Evolutionary conservation across 257 asterid genomes (phyloP).

Genomic region (Rauvolfia tetraphylla): DNA sequence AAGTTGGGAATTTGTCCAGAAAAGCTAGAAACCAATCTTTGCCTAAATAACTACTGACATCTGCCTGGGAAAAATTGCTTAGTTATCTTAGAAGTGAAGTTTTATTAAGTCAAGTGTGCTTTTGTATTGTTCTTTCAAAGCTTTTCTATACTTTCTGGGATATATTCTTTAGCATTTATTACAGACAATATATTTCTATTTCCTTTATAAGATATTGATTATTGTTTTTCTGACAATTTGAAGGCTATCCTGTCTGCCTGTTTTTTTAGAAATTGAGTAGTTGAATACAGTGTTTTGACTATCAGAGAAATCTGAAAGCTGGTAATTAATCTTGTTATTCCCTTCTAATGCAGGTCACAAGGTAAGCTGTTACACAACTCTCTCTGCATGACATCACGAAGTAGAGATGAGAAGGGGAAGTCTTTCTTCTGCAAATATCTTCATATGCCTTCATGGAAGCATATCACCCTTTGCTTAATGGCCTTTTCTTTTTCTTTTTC

Average conservation of each 20-base stretch:
- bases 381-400: conserved; percentile 29
- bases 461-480: not conserved
- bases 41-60: not conserved
- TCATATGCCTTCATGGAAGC: not conserved
- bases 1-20: not conserved
- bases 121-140: not conserved
- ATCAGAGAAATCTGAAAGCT: not conserved
- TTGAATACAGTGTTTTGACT: not conserved
- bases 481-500: not conserved
- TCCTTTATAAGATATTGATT: not conserved
- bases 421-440: conserved; percentile 9
- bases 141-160: not conserved
- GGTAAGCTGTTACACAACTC: conserved; percentile 49
- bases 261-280: not conserved
- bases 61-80: not conserved
- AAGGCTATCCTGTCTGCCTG: not conserved
- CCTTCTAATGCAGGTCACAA: conserved; percentile 65
- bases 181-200: not conserved
- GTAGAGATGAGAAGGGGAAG: conserved; percentile 35
- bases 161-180: not conserved
- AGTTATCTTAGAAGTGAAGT: not conserved
- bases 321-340: conserved; percentile 12
- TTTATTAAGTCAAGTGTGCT: not conserved
- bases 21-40: not conserved
- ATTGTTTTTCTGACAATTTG: not conserved